These are phyloP conservation scores for Pestalotiopsis fici DNA, from an alignment of 2,329 filamentous ascomycete species.

Conservation along the genomic window DNA sequence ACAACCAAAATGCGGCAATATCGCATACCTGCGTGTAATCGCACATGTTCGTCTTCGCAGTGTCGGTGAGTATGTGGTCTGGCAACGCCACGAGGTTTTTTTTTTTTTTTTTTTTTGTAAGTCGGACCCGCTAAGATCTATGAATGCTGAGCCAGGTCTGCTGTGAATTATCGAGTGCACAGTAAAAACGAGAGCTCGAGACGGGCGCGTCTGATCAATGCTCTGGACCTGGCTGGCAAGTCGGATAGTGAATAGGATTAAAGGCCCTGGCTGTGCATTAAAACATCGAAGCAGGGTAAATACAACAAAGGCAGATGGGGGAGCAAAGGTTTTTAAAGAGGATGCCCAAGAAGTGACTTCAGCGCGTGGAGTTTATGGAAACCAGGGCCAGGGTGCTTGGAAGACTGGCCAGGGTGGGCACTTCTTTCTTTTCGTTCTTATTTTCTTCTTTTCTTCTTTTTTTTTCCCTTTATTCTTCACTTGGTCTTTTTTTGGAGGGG, in stretches of 20 bases:
- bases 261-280: background rate
- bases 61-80: background rate
- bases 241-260: background rate
- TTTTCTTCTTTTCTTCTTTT: background rate
- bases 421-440: background rate
- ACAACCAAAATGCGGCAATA: background rate
- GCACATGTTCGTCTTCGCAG: constrained; percentile 23
- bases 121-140: constrained; percentile 1
- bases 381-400: background rate
- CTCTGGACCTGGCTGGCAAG: background rate
- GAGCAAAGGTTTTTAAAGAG: background rate
- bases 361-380: background rate
- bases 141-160: constrained; percentile 4
- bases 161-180: background rate
- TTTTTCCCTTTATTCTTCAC: no score
- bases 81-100: background rate
- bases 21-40: constrained; percentile 32
- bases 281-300: background rate
- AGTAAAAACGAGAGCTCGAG: background rate
- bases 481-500: background rate
- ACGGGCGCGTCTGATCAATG: background rate
- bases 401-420: background rate
- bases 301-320: background rate
- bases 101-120: constrained; percentile 3
- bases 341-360: background rate